Evolutionary conservation across 2,329 filamentous ascomycete genomes (phyloP).

Genomic region (Chaetomiaceae sp.): DNA sequence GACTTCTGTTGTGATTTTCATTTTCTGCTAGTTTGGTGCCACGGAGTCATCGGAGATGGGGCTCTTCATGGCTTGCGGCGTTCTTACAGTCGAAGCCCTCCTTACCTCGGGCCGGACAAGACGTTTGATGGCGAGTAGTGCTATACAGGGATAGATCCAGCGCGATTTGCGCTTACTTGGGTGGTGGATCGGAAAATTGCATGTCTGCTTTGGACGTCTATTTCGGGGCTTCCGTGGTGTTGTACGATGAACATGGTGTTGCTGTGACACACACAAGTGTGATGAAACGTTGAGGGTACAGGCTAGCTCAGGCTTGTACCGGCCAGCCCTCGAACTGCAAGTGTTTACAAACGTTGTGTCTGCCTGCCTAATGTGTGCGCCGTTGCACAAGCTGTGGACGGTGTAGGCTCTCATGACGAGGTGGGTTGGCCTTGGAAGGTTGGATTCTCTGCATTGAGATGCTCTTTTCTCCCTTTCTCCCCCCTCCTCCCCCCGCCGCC

Average conservation of each 20-base stretch:
- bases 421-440: too few species aligned
- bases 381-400: too few species aligned
- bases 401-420: too few species aligned
- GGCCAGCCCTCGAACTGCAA: neutral
- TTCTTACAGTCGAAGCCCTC: neutral
- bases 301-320: neutral
- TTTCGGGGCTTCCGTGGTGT: neutral
- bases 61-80: neutral
- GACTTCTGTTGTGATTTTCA: neutral
- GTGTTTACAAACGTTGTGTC: too few species aligned
- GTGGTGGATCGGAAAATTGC: neutral
- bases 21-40: neutral
- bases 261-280: constrained; percentile 8
- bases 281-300: neutral
- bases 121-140: neutral
- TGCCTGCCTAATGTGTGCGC: neutral
- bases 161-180: neutral
- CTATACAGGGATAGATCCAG: constrained; percentile 5
- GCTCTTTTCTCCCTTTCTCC: too few species aligned
- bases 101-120: neutral
- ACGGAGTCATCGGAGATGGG: neutral
- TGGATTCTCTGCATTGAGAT: too few species aligned
- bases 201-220: neutral
- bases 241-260: neutral
- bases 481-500: too few species aligned